Evolutionary conservation across 805 yeast genomes (phyloP), one percentile per base, ranked within the genome.

Genomic region (Osmozyma mogii): DNA sequence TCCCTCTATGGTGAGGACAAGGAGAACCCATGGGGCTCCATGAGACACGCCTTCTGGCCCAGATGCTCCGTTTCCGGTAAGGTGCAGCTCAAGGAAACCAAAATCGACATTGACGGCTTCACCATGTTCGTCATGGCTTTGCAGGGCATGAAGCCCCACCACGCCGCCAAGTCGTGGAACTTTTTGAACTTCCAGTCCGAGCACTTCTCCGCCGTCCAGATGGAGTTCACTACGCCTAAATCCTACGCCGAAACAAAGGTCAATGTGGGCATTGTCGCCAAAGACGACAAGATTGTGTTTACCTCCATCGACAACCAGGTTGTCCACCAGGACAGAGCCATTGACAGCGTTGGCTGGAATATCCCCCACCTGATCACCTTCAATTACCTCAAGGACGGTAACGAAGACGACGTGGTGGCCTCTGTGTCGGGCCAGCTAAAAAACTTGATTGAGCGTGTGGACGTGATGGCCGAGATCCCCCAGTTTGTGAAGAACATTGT

Each of bases 101-200:
- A 47, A 3, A 46, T 66, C 28, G 63, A 56, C 17, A 52, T 72
- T 29, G 52, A 65, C 24, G 76, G 74, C 22, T 54, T 48, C 32
- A 58, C 85, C 28, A 82, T 92, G 94, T 88, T 77, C 51, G 95
- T 89, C 31, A 79, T 84, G 89, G 98, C 98, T 5, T 63, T 85
- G 44, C 98, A 92, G 65, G 97, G 97, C 38, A 88, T 92, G 97
- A 92, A 92, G 58, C 98, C 98, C 6, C 96, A 92, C 58, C 98
- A 92, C 59, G 96, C 96, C 20, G 98, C 98, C 33, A 84, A 94
- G 37, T 61, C 85, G 14, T 92, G 98, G 98, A 92, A 89, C 60
- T 92, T 92, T 54, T 59, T 84, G 38, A 81, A 84, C 58, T 89
- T 83, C 70, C 95, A 84, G 52, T 80, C 92, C 12, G 70, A 75